Percentiles rank a stretch among this genome's conserved stretches.
Conservation (phyloP, 2,329 filamentous ascomycete genomes). For the Boeremia lycopersici region DNA sequence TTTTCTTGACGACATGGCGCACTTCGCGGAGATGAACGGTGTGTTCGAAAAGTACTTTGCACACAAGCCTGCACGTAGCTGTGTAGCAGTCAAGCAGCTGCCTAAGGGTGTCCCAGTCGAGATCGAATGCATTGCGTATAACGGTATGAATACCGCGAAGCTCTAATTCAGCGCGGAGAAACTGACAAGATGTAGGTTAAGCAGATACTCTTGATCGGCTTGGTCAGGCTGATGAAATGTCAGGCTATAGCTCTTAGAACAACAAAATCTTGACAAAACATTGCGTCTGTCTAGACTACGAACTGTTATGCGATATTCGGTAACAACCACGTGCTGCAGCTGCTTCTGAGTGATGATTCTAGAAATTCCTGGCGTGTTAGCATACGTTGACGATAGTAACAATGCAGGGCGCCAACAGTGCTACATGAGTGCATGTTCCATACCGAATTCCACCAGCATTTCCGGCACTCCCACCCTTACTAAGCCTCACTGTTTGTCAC, state of each 20-base stretch:
- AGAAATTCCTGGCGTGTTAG: too few species aligned
- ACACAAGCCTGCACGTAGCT: conserved; percentile 86
- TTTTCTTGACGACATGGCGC: conserved; percentile 88
- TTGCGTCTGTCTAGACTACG: too few species aligned
- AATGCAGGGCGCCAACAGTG: too few species aligned
- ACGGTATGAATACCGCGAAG: conserved; percentile 37
- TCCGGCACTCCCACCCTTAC: too few species aligned
- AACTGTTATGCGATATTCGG: too few species aligned
- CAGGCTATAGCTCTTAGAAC: not conserved
- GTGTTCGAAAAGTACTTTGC: conserved; percentile 83
- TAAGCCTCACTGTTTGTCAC: too few species aligned
- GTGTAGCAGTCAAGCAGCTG: conserved; percentile 86
- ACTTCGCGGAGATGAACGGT: conserved; percentile 86
- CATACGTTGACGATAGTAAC: too few species aligned
- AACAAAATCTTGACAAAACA: too few species aligned
- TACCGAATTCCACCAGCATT: too few species aligned
- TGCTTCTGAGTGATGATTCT: too few species aligned
- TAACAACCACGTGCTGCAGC: too few species aligned
- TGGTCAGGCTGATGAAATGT: not conserved
- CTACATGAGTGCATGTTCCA: too few species aligned
- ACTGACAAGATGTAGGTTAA: conserved; percentile 19
- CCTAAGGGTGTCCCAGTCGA: conserved; percentile 87
- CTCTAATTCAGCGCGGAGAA: conserved; percentile 7
- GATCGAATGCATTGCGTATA: conserved; percentile 82
- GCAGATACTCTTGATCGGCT: not conserved